Evolutionary conservation across 1,139 yeast species (phyloP).

Genomic region (Suhomyces wounanorum): DNA sequence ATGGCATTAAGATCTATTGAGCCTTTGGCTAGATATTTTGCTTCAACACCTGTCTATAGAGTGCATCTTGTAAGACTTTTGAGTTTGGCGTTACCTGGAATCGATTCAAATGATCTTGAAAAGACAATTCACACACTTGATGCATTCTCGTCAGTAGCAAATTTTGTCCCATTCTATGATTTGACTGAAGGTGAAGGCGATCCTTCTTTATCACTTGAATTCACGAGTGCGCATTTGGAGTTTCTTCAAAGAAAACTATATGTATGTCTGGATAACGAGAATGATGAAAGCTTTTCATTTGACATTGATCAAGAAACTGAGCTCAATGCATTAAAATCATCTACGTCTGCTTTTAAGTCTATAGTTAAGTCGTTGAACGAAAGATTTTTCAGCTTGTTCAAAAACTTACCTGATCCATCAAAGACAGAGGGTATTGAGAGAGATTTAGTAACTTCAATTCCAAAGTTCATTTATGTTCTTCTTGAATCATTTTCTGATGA

Average conservation of each 20-base stretch:
- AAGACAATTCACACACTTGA: conserved; percentile 73
- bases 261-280: conserved; percentile 11
- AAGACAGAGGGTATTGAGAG: conserved; percentile 49
- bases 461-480: conserved; percentile 67
- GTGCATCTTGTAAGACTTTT: conserved; percentile 78
- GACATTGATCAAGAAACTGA: conserved; percentile 47
- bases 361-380: conserved; percentile 60
- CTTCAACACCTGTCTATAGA: conserved; percentile 63
- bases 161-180: conserved; percentile 71
- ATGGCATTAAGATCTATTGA: conserved; percentile 73
- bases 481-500: conserved; percentile 72
- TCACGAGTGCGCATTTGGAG: conserved; percentile 64
- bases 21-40: conserved; percentile 67
- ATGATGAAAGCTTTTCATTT: conserved; percentile 13
- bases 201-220: conserved; percentile 65
- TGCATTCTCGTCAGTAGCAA: conserved; percentile 69
- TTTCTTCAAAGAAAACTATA: conserved; percentile 44
- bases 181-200: conserved; percentile 47
- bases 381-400: conserved; percentile 65
- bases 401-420: conserved; percentile 71
- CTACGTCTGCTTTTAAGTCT: conserved; percentile 70
- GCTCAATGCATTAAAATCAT: conserved; percentile 63
- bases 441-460: conserved; percentile 56
- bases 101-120: conserved; percentile 83
- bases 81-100: conserved; percentile 72